Evolutionary conservation across 768 basidiomycete genomes (phyloP).

Genomic region (Solioccasus polychromus): DNA sequence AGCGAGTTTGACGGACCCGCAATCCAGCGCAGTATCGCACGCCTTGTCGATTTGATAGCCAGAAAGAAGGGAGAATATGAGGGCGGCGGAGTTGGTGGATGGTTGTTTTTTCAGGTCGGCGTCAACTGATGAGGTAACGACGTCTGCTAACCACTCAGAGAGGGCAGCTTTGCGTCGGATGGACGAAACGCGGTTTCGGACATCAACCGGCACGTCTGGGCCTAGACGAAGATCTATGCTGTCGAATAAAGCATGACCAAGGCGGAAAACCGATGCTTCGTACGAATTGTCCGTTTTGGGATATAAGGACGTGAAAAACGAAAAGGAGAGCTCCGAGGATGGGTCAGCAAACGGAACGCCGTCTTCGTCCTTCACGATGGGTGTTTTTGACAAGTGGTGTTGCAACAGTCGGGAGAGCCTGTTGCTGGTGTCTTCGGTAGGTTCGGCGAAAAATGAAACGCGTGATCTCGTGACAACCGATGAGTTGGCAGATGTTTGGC

Average conservation of each 20-base stretch:
- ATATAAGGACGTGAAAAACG: slow-evolving; percentile 72
- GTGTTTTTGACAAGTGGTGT: slow-evolving; percentile 72
- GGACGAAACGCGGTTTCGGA: slow-evolving; percentile 55
- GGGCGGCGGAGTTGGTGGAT: slow-evolving; percentile 42
- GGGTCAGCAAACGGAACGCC: slow-evolving; percentile 70
- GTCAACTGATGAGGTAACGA: slow-evolving; percentile 70
- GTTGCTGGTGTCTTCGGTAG: slow-evolving; percentile 32
- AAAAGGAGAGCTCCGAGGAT: slow-evolving; percentile 64
- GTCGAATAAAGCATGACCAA: slow-evolving; percentile 89
- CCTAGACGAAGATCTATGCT: slow-evolving; percentile 65
- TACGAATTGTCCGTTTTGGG: slow-evolving; percentile 65
- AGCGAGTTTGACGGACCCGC: slow-evolving; percentile 79
- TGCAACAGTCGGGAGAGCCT: slow-evolving; percentile 64
- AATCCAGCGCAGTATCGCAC: slow-evolving; percentile 67
- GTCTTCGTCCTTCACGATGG: slow-evolving; percentile 67
- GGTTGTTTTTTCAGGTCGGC: slow-evolving; percentile 57
- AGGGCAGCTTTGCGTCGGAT: slow-evolving; percentile 77
- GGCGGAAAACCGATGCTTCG: slow-evolving; percentile 82
- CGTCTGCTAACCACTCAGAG: slow-evolving; percentile 79
- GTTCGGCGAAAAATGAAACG: slow-evolving; percentile 39
- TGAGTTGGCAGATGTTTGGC: slow-evolving; percentile 57
- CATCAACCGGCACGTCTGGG: slow-evolving; percentile 50
- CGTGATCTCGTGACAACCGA: slow-evolving; percentile 55
- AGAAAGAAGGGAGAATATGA: slow-evolving; percentile 75
- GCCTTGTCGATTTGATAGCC: slow-evolving; percentile 89